Percentiles rank a stretch among this genome's conserved stretches.
Conservation (phyloP, 164 flowering plant species). For the Macadamia integrifolia region DNA sequence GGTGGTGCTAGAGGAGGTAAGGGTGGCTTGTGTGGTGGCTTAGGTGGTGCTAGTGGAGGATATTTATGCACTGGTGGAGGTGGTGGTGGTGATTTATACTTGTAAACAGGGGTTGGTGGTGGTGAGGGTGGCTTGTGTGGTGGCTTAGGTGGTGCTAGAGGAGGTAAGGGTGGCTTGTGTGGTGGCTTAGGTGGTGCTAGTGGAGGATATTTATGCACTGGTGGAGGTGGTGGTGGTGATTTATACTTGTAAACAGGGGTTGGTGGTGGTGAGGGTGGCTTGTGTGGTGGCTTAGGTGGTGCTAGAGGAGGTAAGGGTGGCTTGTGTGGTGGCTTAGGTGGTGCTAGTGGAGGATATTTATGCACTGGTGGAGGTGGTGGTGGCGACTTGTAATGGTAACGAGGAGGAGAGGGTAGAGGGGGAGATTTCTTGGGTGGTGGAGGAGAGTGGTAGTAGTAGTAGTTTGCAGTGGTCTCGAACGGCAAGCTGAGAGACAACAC, state of each 20-base stretch:
- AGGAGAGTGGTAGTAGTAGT: slow-evolving; percentile 15
- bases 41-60: slow-evolving; percentile 11
- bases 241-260: slow-evolving; percentile 13
- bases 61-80: slow-evolving; percentile 13
- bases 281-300: background rate
- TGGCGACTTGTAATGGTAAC: slow-evolving; percentile 13
- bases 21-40: background rate
- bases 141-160: slow-evolving; percentile 7
- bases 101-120: slow-evolving; percentile 1
- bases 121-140: slow-evolving; percentile 7
- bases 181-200: slow-evolving; percentile 7
- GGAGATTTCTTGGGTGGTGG: slow-evolving; percentile 12
- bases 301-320: background rate
- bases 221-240: slow-evolving; percentile 17
- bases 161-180: slow-evolving; percentile 6
- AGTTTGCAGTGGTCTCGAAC: slow-evolving; percentile 18
- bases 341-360: slow-evolving; percentile 11
- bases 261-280: slow-evolving; percentile 10
- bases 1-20: slow-evolving; percentile 13
- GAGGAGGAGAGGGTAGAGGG: slow-evolving; percentile 2
- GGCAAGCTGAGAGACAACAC: slow-evolving; percentile 20
- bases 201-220: slow-evolving; percentile 9
- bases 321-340: slow-evolving; percentile 7
- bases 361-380: slow-evolving; percentile 14
- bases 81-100: slow-evolving; percentile 7